Percentiles rank a stretch among this genome's conserved stretches.
phyloP scores from a whole-genome alignment of 257 asterid species.

The Primulina huaijiensis region DNA sequence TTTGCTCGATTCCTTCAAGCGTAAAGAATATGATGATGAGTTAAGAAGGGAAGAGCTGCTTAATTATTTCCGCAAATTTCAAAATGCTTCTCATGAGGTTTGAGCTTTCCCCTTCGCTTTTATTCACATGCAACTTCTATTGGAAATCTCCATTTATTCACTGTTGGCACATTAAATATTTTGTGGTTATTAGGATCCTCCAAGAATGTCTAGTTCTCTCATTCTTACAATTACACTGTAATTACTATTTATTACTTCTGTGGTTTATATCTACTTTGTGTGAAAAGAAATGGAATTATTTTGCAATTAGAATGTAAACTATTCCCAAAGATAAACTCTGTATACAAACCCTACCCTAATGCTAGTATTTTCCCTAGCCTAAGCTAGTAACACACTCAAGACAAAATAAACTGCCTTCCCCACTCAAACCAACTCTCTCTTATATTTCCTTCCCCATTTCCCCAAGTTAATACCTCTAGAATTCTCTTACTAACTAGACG shows the following conservation, averaged over 20 bases:
- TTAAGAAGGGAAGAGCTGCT: conserved; percentile 88
- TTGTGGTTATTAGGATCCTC: background rate
- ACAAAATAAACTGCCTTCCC: too few species aligned
- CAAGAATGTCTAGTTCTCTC: background rate
- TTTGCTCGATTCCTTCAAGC: conserved; percentile 73
- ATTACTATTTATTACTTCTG: background rate
- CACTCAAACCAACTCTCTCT: too few species aligned
- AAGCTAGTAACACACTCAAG: too few species aligned
- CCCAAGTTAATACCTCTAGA: too few species aligned
- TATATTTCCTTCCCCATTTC: too few species aligned
- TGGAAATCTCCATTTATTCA: background rate
- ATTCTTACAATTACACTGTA: background rate
- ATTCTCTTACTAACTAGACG: too few species aligned
- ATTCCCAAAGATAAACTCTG: too few species aligned
- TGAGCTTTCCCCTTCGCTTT: conserved; percentile 23
- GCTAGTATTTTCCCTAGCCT: too few species aligned
- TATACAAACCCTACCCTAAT: too few species aligned
- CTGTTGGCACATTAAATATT: background rate
- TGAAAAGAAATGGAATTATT: too few species aligned
- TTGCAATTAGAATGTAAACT: too few species aligned
- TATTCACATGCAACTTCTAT: conserved; percentile 3
- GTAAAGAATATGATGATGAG: conserved; percentile 86
- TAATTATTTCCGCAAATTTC: conserved; percentile 70
- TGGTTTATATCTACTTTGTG: background rate
- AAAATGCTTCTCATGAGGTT: conserved; percentile 72